Evolutionary conservation across 768 basidiomycete genomes (phyloP).

Genomic region (Podaxis carcinomalis): DNA sequence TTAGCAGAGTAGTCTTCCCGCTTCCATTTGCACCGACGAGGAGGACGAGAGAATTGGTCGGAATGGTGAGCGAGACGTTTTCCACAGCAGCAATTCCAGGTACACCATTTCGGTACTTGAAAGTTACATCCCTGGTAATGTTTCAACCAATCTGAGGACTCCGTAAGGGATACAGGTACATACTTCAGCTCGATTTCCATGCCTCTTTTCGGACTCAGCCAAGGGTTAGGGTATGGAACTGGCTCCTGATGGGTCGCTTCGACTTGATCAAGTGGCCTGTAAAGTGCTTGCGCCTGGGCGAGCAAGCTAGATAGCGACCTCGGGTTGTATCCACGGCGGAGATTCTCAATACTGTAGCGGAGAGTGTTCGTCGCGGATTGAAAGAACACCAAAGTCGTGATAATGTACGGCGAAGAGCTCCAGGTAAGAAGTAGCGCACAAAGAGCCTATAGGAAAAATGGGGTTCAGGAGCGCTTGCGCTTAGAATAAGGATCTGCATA

Average conservation of each 20-base stretch:
- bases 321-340: background rate
- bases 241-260: too few relatives aligned
- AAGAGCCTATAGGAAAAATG: conserved; percentile 14
- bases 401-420: conserved; percentile 22
- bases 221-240: too few relatives aligned
- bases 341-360: conserved; percentile 13
- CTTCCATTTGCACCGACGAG: conserved; percentile 43
- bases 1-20: conserved; percentile 41
- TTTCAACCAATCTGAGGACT: background rate
- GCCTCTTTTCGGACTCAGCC: conserved; percentile 8
- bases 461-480: too few relatives aligned
- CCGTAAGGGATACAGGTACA: background rate
- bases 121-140: conserved; percentile 14
- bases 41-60: conserved; percentile 21
- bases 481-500: too few relatives aligned
- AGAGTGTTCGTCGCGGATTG: conserved; percentile 25
- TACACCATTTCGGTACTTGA: conserved; percentile 10
- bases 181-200: conserved; percentile 24
- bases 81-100: conserved; percentile 19
- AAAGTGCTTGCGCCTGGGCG: too few relatives aligned
- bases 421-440: conserved; percentile 20
- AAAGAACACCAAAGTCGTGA: conserved; percentile 29
- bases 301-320: conserved; percentile 6
- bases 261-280: too few relatives aligned
- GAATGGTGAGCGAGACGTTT: conserved; percentile 32